Conservation (phyloP, 2,329 filamentous ascomycete species). For the Cercospora sp. region DNA sequence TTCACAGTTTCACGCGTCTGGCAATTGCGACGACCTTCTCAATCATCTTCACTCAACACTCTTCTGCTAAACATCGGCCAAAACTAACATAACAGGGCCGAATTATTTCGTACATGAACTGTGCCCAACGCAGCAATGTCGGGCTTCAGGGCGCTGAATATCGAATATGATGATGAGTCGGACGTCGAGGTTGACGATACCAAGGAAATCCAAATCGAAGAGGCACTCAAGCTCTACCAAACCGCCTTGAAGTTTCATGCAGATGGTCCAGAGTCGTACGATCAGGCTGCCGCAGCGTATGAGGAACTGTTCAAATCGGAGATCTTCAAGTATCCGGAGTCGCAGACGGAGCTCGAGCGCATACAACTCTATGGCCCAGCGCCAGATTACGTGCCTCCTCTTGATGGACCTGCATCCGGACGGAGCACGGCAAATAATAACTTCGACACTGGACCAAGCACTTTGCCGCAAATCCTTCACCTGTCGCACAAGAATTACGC, state of each 20-base stretch:
- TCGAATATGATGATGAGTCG: slow-evolving; percentile 86
- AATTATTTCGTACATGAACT: neutral
- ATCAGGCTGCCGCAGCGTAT: slow-evolving; percentile 79
- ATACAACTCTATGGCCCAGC: slow-evolving; percentile 56
- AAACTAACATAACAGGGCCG: neutral
- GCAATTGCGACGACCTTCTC: neutral
- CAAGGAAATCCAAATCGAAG: slow-evolving; percentile 94
- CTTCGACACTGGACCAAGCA: slow-evolving; percentile 74
- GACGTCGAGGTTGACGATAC: slow-evolving; percentile 94
- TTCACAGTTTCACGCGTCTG: slow-evolving; percentile 2
- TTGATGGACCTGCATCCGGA: slow-evolving; percentile 44
- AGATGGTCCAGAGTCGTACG: slow-evolving; percentile 74
- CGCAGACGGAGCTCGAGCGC: slow-evolving; percentile 78
- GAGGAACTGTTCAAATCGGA: slow-evolving; percentile 83
- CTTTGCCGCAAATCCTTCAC: slow-evolving; percentile 84
- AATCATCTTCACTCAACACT: neutral
- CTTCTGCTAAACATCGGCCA: neutral
- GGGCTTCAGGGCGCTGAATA: slow-evolving; percentile 83
- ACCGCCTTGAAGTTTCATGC: slow-evolving; percentile 87
- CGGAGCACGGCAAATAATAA: slow-evolving; percentile 44
- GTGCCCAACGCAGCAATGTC: slow-evolving; percentile 43
- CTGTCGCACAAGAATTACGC: slow-evolving; percentile 94
- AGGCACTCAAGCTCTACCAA: slow-evolving; percentile 93
- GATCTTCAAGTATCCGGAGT: slow-evolving; percentile 90
- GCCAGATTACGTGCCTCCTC: slow-evolving; percentile 44